Evolutionary conservation across 306 rosid species (phyloP).

Genomic region (Sechiopsis laciniata): DNA sequence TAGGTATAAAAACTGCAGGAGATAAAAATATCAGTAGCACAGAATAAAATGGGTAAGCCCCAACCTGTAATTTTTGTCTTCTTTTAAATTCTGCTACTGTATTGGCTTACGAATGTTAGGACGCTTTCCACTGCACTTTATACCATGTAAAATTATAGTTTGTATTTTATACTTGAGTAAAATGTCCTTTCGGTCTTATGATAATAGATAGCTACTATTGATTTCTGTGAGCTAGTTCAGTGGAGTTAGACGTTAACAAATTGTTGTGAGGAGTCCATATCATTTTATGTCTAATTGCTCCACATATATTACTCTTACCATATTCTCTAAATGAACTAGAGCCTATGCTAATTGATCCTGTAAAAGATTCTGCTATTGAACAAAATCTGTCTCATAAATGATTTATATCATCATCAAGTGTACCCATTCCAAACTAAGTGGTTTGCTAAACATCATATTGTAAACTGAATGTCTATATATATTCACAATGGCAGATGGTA

Average conservation of each 20-base stretch:
- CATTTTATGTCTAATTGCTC: background rate
- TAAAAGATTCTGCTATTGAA: background rate
- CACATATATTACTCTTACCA: background rate
- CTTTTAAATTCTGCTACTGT: background rate
- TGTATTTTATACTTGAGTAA: background rate
- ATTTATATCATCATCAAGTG: background rate
- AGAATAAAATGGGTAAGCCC: slow-evolving; percentile 10
- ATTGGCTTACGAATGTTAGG: background rate
- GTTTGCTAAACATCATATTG: background rate
- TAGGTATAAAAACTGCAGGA: no score
- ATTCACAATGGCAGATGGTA: background rate
- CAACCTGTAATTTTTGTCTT: background rate
- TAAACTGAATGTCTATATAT: background rate
- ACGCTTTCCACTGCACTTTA: background rate
- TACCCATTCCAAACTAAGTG: background rate
- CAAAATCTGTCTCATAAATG: background rate
- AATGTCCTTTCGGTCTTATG: background rate
- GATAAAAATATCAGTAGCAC: background rate
- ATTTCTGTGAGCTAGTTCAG: background rate
- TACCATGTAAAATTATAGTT: background rate
- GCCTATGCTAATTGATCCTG: background rate
- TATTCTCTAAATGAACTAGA: slow-evolving; percentile 7
- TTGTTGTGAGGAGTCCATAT: background rate
- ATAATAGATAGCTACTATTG: background rate
- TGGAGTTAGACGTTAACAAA: background rate